Conservation (phyloP, 345 rosid species). For the Hibiscus trionum region DNA sequence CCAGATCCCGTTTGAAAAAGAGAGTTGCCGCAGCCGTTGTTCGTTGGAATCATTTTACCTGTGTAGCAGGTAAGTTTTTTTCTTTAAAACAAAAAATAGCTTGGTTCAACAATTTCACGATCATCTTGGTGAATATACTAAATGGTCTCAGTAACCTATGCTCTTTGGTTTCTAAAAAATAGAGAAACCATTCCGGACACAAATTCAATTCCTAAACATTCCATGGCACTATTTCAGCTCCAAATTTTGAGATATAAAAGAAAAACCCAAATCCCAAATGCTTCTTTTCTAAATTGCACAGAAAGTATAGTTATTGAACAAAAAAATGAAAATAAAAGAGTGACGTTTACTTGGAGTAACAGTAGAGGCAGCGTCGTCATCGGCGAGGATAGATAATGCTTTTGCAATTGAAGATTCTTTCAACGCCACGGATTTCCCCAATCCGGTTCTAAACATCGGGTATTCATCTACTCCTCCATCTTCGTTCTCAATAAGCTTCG, state of each 20-base stretch:
- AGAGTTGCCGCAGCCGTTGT: slow-evolving; percentile 25
- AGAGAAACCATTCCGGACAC: not conserved
- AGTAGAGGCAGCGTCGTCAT: slow-evolving; percentile 11
- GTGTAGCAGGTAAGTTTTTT: slow-evolving; percentile 4
- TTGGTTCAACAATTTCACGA: not conserved
- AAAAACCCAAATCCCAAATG: not conserved
- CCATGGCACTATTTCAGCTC: not conserved
- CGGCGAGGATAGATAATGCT: slow-evolving; percentile 50
- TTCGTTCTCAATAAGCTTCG: slow-evolving; percentile 34
- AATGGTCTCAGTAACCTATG: not conserved
- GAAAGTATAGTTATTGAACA: not conserved
- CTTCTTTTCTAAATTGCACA: not conserved
- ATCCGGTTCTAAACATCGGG: slow-evolving; percentile 60
- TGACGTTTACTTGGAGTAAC: slow-evolving; percentile 27
- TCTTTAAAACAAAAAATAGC: not conserved
- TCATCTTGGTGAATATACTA: not conserved
- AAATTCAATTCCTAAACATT: not conserved
- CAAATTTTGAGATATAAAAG: not conserved
- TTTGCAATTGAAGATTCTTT: slow-evolving; percentile 58
- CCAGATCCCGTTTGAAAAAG: slow-evolving; percentile 79
- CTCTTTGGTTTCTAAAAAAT: not conserved
- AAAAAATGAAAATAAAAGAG: not conserved
- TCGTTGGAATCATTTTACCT: slow-evolving; percentile 30
- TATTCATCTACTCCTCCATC: slow-evolving; percentile 18
- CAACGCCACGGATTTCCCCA: slow-evolving; percentile 48